Conservation (phyloP, 768 basidiomycete species). For the Fibroporia radiculosa region DNA sequence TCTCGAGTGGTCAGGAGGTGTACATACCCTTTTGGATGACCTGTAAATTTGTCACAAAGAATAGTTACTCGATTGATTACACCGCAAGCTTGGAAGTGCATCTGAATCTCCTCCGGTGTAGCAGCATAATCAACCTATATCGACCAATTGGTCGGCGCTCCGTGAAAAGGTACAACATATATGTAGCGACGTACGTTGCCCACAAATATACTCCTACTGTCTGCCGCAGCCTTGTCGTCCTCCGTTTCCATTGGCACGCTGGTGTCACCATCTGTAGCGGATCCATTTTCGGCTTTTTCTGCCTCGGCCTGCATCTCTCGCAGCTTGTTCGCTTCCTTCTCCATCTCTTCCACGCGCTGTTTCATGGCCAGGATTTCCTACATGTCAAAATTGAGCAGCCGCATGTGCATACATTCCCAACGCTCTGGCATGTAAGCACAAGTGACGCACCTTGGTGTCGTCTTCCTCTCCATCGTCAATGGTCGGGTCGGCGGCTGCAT, state of each 20-base stretch:
- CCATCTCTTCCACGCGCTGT: slow-evolving; percentile 89
- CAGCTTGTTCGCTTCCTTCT: slow-evolving; percentile 80
- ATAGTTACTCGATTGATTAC: slow-evolving; percentile 99
- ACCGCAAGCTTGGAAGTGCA: slow-evolving; percentile 94
- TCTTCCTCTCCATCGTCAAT: slow-evolving; percentile 28
- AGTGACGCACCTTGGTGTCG: slow-evolving; percentile 26
- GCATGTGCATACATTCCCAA: not conserved
- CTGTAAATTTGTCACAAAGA: slow-evolving; percentile 98
- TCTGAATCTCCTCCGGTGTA: slow-evolving; percentile 97
- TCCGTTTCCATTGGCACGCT: slow-evolving; percentile 63
- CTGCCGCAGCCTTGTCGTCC: slow-evolving; percentile 77
- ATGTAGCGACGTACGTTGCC: slow-evolving; percentile 67
- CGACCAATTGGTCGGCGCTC: not conserved
- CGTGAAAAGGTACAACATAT: not conserved
- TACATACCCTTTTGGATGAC: slow-evolving; percentile 92
- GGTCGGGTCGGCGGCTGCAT: slow-evolving; percentile 15
- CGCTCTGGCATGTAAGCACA: no score
- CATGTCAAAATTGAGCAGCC: not conserved
- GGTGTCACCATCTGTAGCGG: slow-evolving; percentile 38
- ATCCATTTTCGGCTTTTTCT: slow-evolving; percentile 44
- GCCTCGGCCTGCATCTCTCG: slow-evolving; percentile 80
- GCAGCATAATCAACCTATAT: slow-evolving; percentile 94
- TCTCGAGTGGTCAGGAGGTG: slow-evolving; percentile 5
- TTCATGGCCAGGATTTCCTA: slow-evolving; percentile 89
- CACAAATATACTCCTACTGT: slow-evolving; percentile 85